Evolutionary conservation across 2,329 filamentous ascomycete genomes (phyloP).

Genomic region (Bipolaris victoriae): DNA sequence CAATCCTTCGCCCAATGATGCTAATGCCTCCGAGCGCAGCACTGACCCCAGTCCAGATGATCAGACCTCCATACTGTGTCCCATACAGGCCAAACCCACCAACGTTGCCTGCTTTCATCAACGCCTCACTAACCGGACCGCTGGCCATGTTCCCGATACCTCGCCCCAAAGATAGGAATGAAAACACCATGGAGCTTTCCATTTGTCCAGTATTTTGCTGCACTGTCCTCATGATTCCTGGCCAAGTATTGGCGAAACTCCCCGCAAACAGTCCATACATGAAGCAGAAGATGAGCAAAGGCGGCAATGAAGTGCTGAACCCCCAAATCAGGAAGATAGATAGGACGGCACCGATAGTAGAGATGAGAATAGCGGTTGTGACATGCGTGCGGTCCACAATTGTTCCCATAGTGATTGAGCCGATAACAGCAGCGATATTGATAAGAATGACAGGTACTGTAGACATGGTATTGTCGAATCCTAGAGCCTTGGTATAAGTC

Average conservation of each 20-base stretch:
- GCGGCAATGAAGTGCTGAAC: slow-evolving; percentile 45
- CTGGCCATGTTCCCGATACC: slow-evolving; percentile 59
- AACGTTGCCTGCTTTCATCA: slow-evolving; percentile 38
- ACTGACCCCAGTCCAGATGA: slow-evolving; percentile 52
- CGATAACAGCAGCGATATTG: slow-evolving; percentile 46
- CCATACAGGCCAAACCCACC: slow-evolving; percentile 45
- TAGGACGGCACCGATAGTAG: slow-evolving; percentile 49
- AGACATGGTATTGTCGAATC: slow-evolving; percentile 29
- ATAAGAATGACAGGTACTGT: slow-evolving; percentile 46
- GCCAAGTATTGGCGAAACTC: slow-evolving; percentile 32
- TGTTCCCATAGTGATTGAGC: slow-evolving; percentile 46
- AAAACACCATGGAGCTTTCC: slow-evolving; percentile 54
- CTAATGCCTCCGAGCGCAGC: slow-evolving; percentile 42
- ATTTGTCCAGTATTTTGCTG: slow-evolving; percentile 21
- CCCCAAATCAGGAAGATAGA: slow-evolving; percentile 58
- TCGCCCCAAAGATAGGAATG: slow-evolving; percentile 53
- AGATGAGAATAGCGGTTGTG: slow-evolving; percentile 52
- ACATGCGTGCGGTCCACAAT: slow-evolving; percentile 52
- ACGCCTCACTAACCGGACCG: slow-evolving; percentile 57
- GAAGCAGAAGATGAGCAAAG: slow-evolving; percentile 44
- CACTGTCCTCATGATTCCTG: slow-evolving; percentile 35
- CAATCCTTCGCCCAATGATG: slow-evolving; percentile 25
- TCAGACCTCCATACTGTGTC: slow-evolving; percentile 50
- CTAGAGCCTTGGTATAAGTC: slow-evolving; percentile 41
- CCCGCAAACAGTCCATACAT: slow-evolving; percentile 48